phyloP scores from a whole-genome alignment of 805 yeast species.

The Kazachstania kunashirensis region DNA sequence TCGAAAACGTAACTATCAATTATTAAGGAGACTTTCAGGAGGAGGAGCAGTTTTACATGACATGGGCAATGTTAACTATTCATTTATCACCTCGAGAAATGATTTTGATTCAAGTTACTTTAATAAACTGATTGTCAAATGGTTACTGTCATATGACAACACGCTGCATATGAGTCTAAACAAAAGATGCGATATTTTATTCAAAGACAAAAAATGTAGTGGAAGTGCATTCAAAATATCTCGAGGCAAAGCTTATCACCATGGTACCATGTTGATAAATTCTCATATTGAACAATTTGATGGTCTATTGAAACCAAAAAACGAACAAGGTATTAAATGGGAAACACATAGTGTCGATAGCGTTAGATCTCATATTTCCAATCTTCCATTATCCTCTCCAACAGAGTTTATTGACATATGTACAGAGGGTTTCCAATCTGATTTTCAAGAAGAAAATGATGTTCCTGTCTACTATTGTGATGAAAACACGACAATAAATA shows the following conservation, averaged over 20 bases:
- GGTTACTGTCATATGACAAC: slow-evolving; percentile 13
- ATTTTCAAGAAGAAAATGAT: slow-evolving; percentile 8
- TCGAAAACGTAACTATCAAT: slow-evolving; percentile 43
- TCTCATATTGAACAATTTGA: slow-evolving; percentile 54
- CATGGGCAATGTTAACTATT: slow-evolving; percentile 75
- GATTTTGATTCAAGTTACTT: slow-evolving; percentile 53
- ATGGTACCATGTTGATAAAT: slow-evolving; percentile 84
- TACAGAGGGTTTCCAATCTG: slow-evolving; percentile 17
- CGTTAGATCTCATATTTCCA: slow-evolving; percentile 71
- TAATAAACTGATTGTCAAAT: slow-evolving; percentile 38
- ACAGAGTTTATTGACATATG: slow-evolving; percentile 26
- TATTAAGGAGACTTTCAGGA: slow-evolving; percentile 75
- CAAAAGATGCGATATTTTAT: slow-evolving; percentile 71
- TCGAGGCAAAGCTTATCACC: slow-evolving; percentile 77
- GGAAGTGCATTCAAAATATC: slow-evolving; percentile 91
- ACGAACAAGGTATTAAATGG: slow-evolving; percentile 36
- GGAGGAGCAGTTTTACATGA: slow-evolving; percentile 98
- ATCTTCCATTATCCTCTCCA: slow-evolving; percentile 40
- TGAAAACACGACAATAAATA: slow-evolving; percentile 22
- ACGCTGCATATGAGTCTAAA: slow-evolving; percentile 40
- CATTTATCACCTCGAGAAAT: slow-evolving; percentile 61
- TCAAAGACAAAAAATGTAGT: slow-evolving; percentile 53
- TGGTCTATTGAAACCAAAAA: slow-evolving; percentile 45
- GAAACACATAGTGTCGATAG: slow-evolving; percentile 53
- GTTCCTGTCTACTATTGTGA: slow-evolving; percentile 25